These are phyloP conservation scores for Penicillium canariense DNA, from an alignment of 495 filamentous ascomycete species.

Conservation along the genomic window DNA sequence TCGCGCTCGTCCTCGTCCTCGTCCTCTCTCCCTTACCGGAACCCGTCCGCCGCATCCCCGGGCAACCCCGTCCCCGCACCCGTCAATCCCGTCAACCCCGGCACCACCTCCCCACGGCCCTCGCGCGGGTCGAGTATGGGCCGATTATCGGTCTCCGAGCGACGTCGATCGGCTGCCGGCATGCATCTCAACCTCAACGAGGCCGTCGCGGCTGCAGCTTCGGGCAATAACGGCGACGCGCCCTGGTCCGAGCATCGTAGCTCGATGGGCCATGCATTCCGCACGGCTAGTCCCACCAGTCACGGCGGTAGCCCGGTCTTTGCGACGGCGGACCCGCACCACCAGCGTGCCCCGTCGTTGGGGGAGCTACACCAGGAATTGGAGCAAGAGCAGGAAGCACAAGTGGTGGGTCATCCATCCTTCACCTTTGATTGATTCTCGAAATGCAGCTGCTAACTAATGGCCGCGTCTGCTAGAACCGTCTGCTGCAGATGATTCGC, in stretches of 20 bases:
- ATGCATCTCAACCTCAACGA: slow-evolving; percentile 76
- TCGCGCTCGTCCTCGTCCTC: slow-evolving; percentile 53
- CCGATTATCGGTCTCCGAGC: slow-evolving; percentile 47
- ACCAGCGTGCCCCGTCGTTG: slow-evolving; percentile 71
- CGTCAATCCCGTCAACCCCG: slow-evolving; percentile 32
- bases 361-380: slow-evolving; percentile 96
- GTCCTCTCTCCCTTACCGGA: slow-evolving; percentile 33
- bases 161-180: slow-evolving; percentile 61
- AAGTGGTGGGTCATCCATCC: slow-evolving; percentile 78
- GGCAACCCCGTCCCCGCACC: slow-evolving; percentile 24
- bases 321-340: slow-evolving; percentile 57
- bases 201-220: slow-evolving; percentile 59
- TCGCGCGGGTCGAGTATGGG: slow-evolving; percentile 53
- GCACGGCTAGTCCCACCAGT: slow-evolving; percentile 55
- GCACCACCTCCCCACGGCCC: slow-evolving; percentile 46
- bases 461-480: slow-evolving; percentile 59
- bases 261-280: slow-evolving; percentile 45
- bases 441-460: slow-evolving; percentile 5
- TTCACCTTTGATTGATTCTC: neutral
- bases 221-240: slow-evolving; percentile 42
- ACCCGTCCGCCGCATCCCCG: slow-evolving; percentile 24
- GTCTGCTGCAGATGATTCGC: slow-evolving; percentile 85
- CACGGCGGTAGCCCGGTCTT: slow-evolving; percentile 58
- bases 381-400: slow-evolving; percentile 92
- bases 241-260: slow-evolving; percentile 42